Percentiles rank a stretch among this genome's conserved stretches.
These are phyloP conservation scores for Diaporthe capsici DNA, from an alignment of 2,329 filamentous ascomycete species.

Conservation along the genomic window DNA sequence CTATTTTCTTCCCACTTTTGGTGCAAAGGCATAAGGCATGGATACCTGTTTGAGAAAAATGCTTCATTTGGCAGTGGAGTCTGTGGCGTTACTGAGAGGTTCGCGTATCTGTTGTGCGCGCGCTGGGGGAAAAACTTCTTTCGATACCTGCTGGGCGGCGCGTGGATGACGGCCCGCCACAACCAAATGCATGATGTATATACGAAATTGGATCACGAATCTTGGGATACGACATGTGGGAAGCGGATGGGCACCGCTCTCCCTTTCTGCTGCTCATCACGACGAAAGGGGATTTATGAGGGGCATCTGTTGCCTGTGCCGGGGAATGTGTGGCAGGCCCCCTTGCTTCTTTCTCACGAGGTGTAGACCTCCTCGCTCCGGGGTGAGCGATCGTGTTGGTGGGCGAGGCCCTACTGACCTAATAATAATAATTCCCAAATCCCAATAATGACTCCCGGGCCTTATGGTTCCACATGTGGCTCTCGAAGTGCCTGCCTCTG, in stretches of 20 bases:
- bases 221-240: conserved; percentile 12
- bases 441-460: not conserved
- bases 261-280: not conserved
- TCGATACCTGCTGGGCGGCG: conserved; percentile 12
- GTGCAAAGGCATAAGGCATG: conserved; percentile 18
- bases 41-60: conserved; percentile 7
- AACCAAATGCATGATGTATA: conserved; percentile 31
- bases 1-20: not conserved
- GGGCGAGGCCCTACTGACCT: not conserved
- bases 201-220: conserved; percentile 33
- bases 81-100: conserved; percentile 12
- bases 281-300: not conserved
- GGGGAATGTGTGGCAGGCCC: not conserved
- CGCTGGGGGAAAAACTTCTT: not conserved
- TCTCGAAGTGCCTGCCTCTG: not conserved
- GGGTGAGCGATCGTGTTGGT: not conserved
- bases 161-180: conserved; percentile 5
- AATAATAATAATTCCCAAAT: conserved; percentile 22
- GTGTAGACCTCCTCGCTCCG: not conserved
- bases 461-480: not conserved
- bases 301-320: not conserved
- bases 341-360: not conserved
- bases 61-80: conserved; percentile 25
- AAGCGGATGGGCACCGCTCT: not conserved
- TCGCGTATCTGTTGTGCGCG: not conserved